Evolutionary conservation across 495 filamentous ascomycete genomes (phyloP), one percentile per base, ranked within the genome.

Genomic region (Endocarpon pusillum): DNA sequence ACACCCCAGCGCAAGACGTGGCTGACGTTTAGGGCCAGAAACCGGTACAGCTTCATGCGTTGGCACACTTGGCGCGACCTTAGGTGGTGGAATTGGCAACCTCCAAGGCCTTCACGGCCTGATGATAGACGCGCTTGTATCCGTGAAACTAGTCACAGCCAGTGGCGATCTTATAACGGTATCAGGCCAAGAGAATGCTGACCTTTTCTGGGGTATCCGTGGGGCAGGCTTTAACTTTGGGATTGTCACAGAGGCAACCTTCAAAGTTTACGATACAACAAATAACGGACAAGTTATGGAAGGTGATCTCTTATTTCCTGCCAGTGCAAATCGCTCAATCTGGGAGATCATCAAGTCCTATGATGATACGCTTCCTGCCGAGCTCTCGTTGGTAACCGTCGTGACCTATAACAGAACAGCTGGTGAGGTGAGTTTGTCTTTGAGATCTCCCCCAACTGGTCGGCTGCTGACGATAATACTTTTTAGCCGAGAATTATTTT

Each of bases 161-260:
- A 50, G 69, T 40, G 75, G 73, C 9, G 50, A 37, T 1, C 41
- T 45, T 12, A 40, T 49, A 9, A 54, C 43, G 1, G 42, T 55
- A 4, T 62, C 53, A 9, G 38, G 58, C 18, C 37, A 59, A 27
- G 31, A 50, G 4, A 46, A 49, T 32, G 47, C 59, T 6, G 62
- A 72, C 17, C 58, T 73, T 32, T 73, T 52, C 45, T 73, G 67
- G 66, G 70, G 57, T 4, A 44, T 77, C 33, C 52, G 55, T 28
- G 73, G 73, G 3, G 71, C 69, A 20, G 71, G 71, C 3, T 64
- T 71, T 44, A 75, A 75, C 47, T 75, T 75, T 35, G 72, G 70
- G 32, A 67, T 77, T 44, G 62, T 77, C 19, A 54, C 55, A 9
- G 62, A 56, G 6, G 44, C 64, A 20, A 61, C 14, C 55, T 16